Conservation (phyloP, 352 stramenopile species). For the Phytopythium boreale region DNA sequence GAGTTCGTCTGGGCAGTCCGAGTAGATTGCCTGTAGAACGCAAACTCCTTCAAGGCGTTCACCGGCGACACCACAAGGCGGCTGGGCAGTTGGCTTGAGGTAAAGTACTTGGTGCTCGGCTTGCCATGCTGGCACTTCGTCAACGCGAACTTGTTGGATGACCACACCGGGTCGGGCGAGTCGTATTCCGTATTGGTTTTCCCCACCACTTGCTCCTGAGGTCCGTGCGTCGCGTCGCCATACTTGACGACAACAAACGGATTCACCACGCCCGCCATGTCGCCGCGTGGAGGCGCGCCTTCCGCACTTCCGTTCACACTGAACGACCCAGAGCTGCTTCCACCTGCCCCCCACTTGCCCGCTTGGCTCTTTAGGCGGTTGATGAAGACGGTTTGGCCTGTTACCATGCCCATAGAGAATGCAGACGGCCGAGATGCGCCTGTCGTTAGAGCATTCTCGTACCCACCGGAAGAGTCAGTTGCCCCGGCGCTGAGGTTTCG, state of each 20-base stretch:
- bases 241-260: conserved; percentile 76
- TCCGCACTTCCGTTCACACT: conserved; percentile 20
- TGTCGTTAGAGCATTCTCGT: conserved; percentile 18
- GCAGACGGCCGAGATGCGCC: conserved; percentile 34
- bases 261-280: conserved; percentile 28
- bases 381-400: conserved; percentile 49
- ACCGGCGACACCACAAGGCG: conserved; percentile 59
- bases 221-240: conserved; percentile 43
- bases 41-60: conserved; percentile 74
- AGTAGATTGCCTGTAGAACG: conserved; percentile 59
- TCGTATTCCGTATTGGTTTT: conserved; percentile 89
- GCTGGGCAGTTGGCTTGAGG: conserved; percentile 50
- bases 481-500: conserved; percentile 35
- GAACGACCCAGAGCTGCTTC: conserved; percentile 18
- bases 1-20: conserved; percentile 11
- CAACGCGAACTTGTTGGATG: conserved; percentile 51
- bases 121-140: conserved; percentile 67
- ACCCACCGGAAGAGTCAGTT: conserved; percentile 5
- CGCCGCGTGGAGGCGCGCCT: neutral
- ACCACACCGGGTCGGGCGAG: conserved; percentile 60
- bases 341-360: conserved; percentile 47
- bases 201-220: conserved; percentile 59
- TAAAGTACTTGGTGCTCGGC: conserved; percentile 55
- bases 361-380: conserved; percentile 64
- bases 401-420: conserved; percentile 46